phyloP scores from a whole-genome alignment of 1,139 yeast genomes.

The Kazachstania sp. region DNA sequence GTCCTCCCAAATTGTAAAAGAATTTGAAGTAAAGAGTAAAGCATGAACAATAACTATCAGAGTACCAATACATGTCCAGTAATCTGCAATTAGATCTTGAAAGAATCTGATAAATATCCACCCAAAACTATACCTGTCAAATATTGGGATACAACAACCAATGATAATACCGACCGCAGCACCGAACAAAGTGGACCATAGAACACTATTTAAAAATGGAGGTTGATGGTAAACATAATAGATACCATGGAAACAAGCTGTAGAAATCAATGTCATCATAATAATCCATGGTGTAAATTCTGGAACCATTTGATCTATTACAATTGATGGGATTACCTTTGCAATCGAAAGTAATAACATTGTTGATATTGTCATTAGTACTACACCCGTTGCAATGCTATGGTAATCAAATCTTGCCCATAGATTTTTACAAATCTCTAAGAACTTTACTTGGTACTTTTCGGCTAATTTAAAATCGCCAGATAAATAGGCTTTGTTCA shows the following conservation, averaged over 20 bases:
- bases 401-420: constrained; percentile 84
- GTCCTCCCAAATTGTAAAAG: constrained; percentile 94
- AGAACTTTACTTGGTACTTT: constrained; percentile 48
- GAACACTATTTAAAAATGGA: constrained; percentile 29
- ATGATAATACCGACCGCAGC: constrained; percentile 57
- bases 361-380: constrained; percentile 46
- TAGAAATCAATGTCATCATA: constrained; percentile 45
- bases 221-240: constrained; percentile 59
- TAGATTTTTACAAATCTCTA: constrained; percentile 60
- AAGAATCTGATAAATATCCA: constrained; percentile 52
- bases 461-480: constrained; percentile 23
- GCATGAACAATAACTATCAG: constrained; percentile 53
- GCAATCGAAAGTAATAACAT: constrained; percentile 54
- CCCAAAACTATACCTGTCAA: constrained; percentile 60
- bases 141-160: constrained; percentile 68
- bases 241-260: constrained; percentile 33
- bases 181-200: constrained; percentile 52
- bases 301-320: constrained; percentile 64
- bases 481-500: constrained; percentile 10
- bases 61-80: constrained; percentile 68
- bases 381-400: constrained; percentile 58
- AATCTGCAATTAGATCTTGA: constrained; percentile 49
- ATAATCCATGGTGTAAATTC: constrained; percentile 63
- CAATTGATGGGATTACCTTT: constrained; percentile 71
- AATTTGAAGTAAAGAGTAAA: constrained; percentile 75